Evolutionary conservation across 148 eudicot species (phyloP).

Genomic region (Diospyros kaki): DNA sequence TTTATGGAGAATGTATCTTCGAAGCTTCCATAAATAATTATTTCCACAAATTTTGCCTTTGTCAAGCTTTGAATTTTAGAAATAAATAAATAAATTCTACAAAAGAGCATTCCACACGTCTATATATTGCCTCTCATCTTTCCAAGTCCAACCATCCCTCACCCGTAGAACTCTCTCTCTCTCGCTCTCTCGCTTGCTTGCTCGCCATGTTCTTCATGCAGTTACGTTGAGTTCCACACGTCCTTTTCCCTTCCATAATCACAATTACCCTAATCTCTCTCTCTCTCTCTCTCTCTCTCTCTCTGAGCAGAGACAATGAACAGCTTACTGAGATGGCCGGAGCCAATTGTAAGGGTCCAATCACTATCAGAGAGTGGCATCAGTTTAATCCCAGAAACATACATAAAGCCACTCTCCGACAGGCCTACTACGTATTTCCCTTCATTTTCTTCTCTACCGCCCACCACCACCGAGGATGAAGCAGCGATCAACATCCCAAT

Average conservation of each 20-base stretch:
- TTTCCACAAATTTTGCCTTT: too few relatives aligned
- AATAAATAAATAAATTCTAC: too few relatives aligned
- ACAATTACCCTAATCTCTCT: too few relatives aligned
- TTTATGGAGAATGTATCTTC: too few relatives aligned
- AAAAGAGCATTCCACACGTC: too few relatives aligned
- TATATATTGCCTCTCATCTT: too few relatives aligned
- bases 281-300: not conserved
- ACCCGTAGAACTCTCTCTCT: not conserved
- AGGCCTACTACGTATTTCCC: slow-evolving; percentile 8
- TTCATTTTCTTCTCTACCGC: too few relatives aligned
- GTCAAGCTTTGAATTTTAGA: too few relatives aligned
- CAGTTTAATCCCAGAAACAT: slow-evolving; percentile 30
- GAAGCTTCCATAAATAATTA: too few relatives aligned
- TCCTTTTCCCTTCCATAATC: not conserved
- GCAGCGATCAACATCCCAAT: slow-evolving; percentile 24
- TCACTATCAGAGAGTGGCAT: slow-evolving; percentile 44
- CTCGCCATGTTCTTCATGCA: not conserved
- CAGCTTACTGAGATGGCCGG: slow-evolving; percentile 42
- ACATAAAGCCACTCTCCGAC: slow-evolving; percentile 29
- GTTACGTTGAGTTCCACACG: not conserved
- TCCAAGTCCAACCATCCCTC: not conserved
- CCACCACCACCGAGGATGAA: not conserved
- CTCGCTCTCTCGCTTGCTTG: not conserved
- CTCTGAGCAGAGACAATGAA: slow-evolving; percentile 5
- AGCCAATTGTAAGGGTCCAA: slow-evolving; percentile 44